Conservation (phyloP, 495 filamentous ascomycete genomes). For the Lichenothelia convexa region DNA sequence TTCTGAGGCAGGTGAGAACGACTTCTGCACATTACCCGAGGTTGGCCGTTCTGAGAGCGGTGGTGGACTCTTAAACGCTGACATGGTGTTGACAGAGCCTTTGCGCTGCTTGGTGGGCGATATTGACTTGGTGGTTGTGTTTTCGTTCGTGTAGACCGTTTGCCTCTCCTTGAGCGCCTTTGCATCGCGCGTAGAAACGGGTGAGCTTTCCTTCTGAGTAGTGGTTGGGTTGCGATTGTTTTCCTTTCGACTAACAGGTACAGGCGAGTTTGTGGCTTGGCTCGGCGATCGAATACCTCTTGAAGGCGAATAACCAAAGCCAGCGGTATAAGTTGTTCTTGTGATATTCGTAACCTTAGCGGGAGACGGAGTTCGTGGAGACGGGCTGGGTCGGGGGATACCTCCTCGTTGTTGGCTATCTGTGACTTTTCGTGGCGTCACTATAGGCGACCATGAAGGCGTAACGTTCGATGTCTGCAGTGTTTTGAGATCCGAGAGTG, state of each 20-base stretch:
- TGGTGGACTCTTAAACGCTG: slow-evolving; percentile 20
- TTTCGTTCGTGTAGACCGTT: neutral
- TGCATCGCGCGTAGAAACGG: slow-evolving; percentile 11
- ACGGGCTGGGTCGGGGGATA: too few relatives aligned
- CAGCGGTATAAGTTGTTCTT: too few relatives aligned
- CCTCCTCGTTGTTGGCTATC: too few relatives aligned
- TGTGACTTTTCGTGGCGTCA: neutral
- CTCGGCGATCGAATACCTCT: neutral
- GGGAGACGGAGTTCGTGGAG: slow-evolving; percentile 13
- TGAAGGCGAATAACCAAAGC: neutral
- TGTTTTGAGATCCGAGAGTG: slow-evolving; percentile 68
- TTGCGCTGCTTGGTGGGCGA: slow-evolving; percentile 29
- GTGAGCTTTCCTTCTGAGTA: slow-evolving; percentile 22
- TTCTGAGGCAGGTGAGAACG: neutral
- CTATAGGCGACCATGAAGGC: slow-evolving; percentile 16
- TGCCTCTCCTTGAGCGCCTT: slow-evolving; percentile 2
- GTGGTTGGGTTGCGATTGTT: too few relatives aligned
- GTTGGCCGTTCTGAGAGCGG: slow-evolving; percentile 34
- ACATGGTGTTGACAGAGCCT: slow-evolving; percentile 32
- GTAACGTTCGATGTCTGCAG: slow-evolving; percentile 14
- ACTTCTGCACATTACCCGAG: slow-evolving; percentile 18
- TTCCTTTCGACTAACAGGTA: neutral
- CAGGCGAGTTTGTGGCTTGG: neutral
- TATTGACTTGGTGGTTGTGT: too few relatives aligned
- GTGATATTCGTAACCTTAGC: slow-evolving; percentile 4